phyloP scores from a whole-genome alignment of 345 rosid genomes.

The Psidium guajava region DNA sequence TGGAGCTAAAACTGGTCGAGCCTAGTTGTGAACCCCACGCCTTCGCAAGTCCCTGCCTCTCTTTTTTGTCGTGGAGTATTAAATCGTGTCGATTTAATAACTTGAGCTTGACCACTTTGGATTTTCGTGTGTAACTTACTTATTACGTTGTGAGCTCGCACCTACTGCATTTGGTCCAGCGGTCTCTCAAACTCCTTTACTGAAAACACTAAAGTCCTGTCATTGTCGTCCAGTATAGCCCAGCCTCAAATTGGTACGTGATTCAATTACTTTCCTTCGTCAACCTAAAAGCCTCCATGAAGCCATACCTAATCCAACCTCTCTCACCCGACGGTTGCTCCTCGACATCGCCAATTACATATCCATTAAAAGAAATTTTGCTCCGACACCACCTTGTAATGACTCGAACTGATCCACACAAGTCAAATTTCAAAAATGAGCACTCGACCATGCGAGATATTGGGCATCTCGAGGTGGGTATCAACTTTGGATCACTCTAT shows the following conservation, averaged over 20 bases:
- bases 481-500: background rate
- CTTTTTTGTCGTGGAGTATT: background rate
- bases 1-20: background rate
- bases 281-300: background rate
- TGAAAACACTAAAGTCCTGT: background rate
- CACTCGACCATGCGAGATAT: background rate
- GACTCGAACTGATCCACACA: background rate
- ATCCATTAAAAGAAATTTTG: background rate
- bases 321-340: background rate
- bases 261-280: background rate
- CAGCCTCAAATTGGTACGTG: background rate
- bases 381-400: background rate
- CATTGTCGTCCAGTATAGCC: background rate
- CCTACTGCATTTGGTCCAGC: background rate
- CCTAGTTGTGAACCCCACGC: background rate
- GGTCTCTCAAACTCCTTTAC: background rate
- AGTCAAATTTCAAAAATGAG: background rate
- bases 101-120: background rate
- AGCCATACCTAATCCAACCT: background rate
- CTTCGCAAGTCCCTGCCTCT: background rate
- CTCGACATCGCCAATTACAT: background rate
- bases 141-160: background rate
- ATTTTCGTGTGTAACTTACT: background rate
- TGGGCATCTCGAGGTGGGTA: background rate
- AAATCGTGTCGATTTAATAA: background rate